phyloP scores from a whole-genome alignment of 2,329 filamentous ascomycete species.

The Rhexocercosporidium sp. region DNA sequence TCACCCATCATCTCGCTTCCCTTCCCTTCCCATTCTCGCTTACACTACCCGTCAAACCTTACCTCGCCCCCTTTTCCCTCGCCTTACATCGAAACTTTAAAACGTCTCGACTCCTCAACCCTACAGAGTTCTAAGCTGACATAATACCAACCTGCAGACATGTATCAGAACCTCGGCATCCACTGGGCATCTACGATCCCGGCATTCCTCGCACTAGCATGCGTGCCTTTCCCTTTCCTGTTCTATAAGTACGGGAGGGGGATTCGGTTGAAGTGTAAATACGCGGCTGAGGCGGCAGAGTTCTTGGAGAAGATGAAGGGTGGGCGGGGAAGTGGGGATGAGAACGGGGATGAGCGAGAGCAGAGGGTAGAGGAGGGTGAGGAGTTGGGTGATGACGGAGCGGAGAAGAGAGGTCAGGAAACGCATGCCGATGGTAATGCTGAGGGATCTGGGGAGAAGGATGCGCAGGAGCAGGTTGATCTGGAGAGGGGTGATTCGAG shows the following conservation, averaged over 20 bases:
- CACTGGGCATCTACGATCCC: conserved; percentile 79
- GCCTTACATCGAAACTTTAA: conserved; percentile 33
- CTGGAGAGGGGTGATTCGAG: background rate
- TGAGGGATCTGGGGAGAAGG: background rate
- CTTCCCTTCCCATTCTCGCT: background rate
- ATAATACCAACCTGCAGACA: conserved; percentile 33
- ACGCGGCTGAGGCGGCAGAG: conserved; percentile 65
- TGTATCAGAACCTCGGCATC: conserved; percentile 53
- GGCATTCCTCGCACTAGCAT: conserved; percentile 74
- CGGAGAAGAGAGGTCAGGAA: background rate
- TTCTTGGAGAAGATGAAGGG: conserved; percentile 19
- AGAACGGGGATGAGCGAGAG: conserved; percentile 3
- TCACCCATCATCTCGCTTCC: background rate
- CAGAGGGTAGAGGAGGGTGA: background rate
- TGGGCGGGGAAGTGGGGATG: background rate
- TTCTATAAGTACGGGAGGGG: conserved; percentile 73
- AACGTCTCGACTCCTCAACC: no score
- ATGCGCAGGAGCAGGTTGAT: background rate
- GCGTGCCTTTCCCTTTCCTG: conserved; percentile 75
- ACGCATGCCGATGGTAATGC: background rate
- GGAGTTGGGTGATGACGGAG: background rate
- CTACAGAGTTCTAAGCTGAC: no score
- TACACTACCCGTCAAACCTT: background rate
- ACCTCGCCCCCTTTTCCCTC: background rate
- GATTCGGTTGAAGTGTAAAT: conserved; percentile 73